These are phyloP conservation scores for Microdochium paspali DNA, from an alignment of 2,329 filamentous ascomycete genomes.

Conservation along the genomic window DNA sequence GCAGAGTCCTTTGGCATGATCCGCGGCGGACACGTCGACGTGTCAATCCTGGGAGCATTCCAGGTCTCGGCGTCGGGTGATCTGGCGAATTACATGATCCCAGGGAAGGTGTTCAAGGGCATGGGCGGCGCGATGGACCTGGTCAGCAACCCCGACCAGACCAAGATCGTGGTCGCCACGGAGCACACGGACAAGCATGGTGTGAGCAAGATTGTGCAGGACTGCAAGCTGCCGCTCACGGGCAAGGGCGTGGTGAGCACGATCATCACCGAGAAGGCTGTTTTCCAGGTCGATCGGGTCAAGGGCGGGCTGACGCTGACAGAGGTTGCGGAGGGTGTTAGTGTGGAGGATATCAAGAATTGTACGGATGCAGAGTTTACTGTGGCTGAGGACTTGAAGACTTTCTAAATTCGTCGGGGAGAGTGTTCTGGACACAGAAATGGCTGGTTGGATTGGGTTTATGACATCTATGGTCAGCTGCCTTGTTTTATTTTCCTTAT, in stretches of 20 bases:
- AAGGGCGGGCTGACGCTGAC: slow-evolving; percentile 57
- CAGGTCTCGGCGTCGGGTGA: slow-evolving; percentile 74
- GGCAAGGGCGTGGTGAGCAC: slow-evolving; percentile 60
- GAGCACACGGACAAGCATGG: slow-evolving; percentile 64
- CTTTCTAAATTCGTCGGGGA: slow-evolving; percentile 23
- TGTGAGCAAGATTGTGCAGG: slow-evolving; percentile 54
- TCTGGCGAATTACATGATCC: slow-evolving; percentile 84
- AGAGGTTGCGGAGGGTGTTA: slow-evolving; percentile 60
- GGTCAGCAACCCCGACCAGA: slow-evolving; percentile 60
- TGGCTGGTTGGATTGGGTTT: neutral
- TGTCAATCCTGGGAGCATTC: slow-evolving; percentile 74
- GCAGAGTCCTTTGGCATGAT: slow-evolving; percentile 85
- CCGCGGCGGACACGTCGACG: slow-evolving; percentile 71
- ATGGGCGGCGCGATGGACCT: slow-evolving; percentile 76
- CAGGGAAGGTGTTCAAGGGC: slow-evolving; percentile 78
- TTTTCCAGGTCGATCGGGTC: slow-evolving; percentile 58
- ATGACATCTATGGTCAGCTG: too few species aligned
- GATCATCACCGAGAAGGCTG: slow-evolving; percentile 66
- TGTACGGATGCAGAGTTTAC: slow-evolving; percentile 64
- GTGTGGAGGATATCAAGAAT: slow-evolving; percentile 55
- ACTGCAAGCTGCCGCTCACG: slow-evolving; percentile 55
- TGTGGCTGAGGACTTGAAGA: slow-evolving; percentile 48
- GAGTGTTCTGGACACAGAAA: neutral
- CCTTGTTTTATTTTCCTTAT: too few species aligned
- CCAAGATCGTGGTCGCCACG: slow-evolving; percentile 63